A percentile compares a stretch with the other conserved stretches of the same genome.
Evolutionary conservation across 257 asterid genomes (phyloP).

Genomic region (Forsythia suspensa): DNA sequence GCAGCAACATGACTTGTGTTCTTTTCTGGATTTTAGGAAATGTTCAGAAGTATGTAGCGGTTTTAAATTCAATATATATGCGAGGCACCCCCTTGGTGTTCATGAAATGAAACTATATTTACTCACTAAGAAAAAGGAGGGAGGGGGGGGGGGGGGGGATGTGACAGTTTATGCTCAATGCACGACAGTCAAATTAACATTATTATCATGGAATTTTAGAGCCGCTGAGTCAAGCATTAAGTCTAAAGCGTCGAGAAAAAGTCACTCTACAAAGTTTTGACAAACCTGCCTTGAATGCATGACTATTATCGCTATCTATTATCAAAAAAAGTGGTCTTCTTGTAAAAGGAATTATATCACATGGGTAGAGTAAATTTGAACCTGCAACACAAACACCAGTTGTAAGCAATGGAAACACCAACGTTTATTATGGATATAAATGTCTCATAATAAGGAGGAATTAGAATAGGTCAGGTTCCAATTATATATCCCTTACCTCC

Average conservation of each 20-base stretch:
- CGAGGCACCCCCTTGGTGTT: neutral
- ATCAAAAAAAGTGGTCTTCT: constrained; percentile 88
- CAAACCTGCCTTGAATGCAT: constrained; percentile 99
- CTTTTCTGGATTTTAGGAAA: neutral
- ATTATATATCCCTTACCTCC: constrained; percentile 54
- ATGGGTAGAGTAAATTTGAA: constrained; percentile 80
- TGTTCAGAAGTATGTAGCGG: neutral
- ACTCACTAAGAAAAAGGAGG: neutral
- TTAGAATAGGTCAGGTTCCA: constrained; percentile 29
- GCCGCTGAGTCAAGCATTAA: constrained; percentile 19
- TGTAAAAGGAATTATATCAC: constrained; percentile 90
- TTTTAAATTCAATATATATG: neutral
- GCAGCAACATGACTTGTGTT: neutral
- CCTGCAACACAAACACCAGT: constrained; percentile 49
- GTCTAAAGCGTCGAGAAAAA: constrained; percentile 20
- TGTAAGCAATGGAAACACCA: constrained; percentile 21
- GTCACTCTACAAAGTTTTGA: constrained; percentile 58
- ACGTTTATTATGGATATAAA: constrained; percentile 23
- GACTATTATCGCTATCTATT: constrained; percentile 90
- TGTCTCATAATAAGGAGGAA: neutral
- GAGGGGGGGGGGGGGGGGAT: neutral
- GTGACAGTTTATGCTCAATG: neutral
- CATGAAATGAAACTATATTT: constrained; percentile 2
- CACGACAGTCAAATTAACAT: constrained; percentile 3
- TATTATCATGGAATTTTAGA: constrained; percentile 12